A percentile compares a stretch with the other conserved stretches of the same genome.
phyloP scores from a whole-genome alignment of 345 rosid species.

The Nephelium lappaceum region DNA sequence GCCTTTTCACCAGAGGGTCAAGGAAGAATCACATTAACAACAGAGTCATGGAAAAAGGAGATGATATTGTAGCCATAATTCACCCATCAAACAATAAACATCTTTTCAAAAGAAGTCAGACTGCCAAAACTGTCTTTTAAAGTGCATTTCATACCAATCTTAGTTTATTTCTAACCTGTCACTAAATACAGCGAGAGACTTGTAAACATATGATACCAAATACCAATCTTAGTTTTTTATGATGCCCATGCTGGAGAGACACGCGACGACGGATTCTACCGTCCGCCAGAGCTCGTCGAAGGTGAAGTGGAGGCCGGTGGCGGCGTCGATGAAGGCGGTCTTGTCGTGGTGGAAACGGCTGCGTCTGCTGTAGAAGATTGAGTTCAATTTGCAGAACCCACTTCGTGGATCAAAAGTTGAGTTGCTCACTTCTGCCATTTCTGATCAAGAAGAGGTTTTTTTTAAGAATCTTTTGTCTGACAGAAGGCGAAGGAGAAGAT shows the following conservation, averaged over 20 bases:
- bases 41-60: not conserved
- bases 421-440: constrained; percentile 18
- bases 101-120: not conserved
- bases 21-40: not conserved
- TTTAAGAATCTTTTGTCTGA: too few relatives aligned
- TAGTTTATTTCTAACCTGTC: not conserved
- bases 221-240: too few relatives aligned
- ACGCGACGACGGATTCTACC: constrained; percentile 65
- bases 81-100: constrained; percentile 6
- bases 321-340: constrained; percentile 81
- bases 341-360: constrained; percentile 67
- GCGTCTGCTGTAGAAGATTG: constrained; percentile 80
- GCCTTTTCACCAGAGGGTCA: not conserved
- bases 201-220: too few relatives aligned
- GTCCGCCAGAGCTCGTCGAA: constrained; percentile 73
- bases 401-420: constrained; percentile 43
- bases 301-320: constrained; percentile 62
- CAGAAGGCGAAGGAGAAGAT: too few relatives aligned
- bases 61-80: not conserved
- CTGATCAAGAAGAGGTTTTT: too few relatives aligned
- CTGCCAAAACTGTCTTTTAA: not conserved
- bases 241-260: constrained; percentile 66
- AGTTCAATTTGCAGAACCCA: too few relatives aligned
- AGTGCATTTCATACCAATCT: not conserved
- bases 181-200: not conserved